Base-by-base conservation (phyloP, 23 red algal species). In the Gracilaria gracilis region DNA sequence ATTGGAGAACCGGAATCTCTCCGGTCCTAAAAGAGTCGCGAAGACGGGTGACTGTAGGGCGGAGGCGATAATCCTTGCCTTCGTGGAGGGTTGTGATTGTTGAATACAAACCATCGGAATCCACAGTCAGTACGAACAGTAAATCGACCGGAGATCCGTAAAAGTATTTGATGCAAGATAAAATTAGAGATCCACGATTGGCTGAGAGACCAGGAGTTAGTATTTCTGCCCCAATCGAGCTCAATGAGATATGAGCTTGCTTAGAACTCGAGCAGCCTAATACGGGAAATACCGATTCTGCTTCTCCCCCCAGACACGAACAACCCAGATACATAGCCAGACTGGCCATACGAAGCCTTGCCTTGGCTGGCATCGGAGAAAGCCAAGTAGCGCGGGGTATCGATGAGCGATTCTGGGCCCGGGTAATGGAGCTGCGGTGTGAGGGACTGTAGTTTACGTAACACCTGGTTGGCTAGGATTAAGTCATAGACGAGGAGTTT, bases 321-420 rank as follows among this genome's bases (percentile, higher is more conserved):
- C 28, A 77, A 31, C 1, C 85, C 85, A 44, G 71, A 89, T 7
- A 89, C 33, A 8, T 89, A 89, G 9, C 85, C 53, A 37, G 72
- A 64, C 38, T 89, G 51, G 4, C 85, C 55, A 79, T 89, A 89
- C 16, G 54, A 89, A 14, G 49, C 33, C 31, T 58, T 77, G 9
- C 67, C 74, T 62, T 89, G 85, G 42, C 74, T 89, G 51, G 85
- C 85, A 80, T 89, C 67, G 24, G 85, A 78, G 67, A 89, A 80
- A 57, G 71, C 70, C 21, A 89, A 51, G 71, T 89, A 79, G 15
- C 62, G 32, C 5, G 42, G 42, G 11, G 42, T 11, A 46, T 4
- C 42, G 42, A 46, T 4, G 4, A 46, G 4, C 42, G 42, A 7
- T 11, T 4, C 5, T 4, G n/a, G 62, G 61, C 57, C 44, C 42